These are phyloP conservation scores for Ramaria sp. DNA, from an alignment of 768 basidiomycete species.

Conservation along the genomic window DNA sequence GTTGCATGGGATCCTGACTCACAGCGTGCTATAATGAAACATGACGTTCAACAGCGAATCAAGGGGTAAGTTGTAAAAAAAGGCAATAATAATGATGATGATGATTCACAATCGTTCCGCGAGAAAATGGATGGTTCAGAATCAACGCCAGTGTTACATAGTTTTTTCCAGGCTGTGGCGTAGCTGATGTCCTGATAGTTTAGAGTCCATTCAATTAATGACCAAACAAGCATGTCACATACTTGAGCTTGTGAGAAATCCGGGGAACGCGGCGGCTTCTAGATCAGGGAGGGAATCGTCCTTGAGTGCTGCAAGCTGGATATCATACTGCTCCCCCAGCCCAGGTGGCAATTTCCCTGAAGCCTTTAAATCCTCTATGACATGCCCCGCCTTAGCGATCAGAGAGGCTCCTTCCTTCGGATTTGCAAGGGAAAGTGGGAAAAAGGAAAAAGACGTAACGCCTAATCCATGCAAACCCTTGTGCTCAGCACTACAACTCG, in stretches of 20 bases:
- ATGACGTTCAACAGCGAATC: neutral
- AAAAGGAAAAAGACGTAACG: slow-evolving; percentile 20
- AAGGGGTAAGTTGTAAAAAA: neutral
- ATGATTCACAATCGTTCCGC: slow-evolving; percentile 40
- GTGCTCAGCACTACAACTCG: slow-evolving; percentile 10
- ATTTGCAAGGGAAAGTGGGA: slow-evolving; percentile 14
- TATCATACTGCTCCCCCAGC: slow-evolving; percentile 28
- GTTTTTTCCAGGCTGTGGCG: slow-evolving; percentile 24
- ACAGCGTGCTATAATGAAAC: slow-evolving; percentile 11
- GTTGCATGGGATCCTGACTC: slow-evolving; percentile 23
- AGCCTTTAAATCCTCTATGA: slow-evolving; percentile 12
- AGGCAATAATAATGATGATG: too few species aligned
- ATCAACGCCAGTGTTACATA: slow-evolving; percentile 29
- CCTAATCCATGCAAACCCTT: slow-evolving; percentile 11
- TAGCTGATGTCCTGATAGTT: neutral
- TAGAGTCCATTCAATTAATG: neutral
- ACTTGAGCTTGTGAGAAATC: neutral
- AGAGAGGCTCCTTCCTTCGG: neutral
- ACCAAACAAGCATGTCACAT: neutral
- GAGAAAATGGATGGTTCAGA: slow-evolving; percentile 34
- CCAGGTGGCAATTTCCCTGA: slow-evolving; percentile 20
- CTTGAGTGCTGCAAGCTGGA: slow-evolving; percentile 23
- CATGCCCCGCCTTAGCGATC: slow-evolving; percentile 11
- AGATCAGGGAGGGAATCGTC: slow-evolving; percentile 18
- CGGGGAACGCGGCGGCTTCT: neutral